Percentiles rank a stretch among this genome's conserved stretches.
phyloP scores from a whole-genome alignment of 2,329 filamentous ascomycete species.

The Curvularia hawaiiensis region DNA sequence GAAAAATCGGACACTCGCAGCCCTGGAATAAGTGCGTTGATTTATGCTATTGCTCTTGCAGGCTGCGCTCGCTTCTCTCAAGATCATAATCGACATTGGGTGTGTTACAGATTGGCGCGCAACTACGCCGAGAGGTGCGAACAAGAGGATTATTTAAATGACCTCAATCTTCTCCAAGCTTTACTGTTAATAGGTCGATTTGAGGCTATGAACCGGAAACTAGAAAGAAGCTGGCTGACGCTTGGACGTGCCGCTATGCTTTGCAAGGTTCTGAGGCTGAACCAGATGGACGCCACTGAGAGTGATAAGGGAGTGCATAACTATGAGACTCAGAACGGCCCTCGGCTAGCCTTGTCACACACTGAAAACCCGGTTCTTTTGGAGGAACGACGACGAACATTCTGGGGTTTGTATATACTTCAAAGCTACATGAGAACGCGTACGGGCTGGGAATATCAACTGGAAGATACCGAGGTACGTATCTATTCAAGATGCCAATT shows the following conservation, averaged over 20 bases:
- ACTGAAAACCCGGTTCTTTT: background rate
- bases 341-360: background rate
- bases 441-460: background rate
- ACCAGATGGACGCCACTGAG: background rate
- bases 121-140: background rate
- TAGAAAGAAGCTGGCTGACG: constrained; percentile 5
- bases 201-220: constrained; percentile 2
- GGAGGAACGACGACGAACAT: constrained; percentile 8
- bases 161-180: background rate
- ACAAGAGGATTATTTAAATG: background rate
- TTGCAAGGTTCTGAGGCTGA: constrained; percentile 1
- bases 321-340: background rate
- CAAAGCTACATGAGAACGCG: constrained; percentile 7
- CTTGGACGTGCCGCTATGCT: constrained; percentile 5
- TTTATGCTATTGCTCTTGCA: constrained; percentile 7
- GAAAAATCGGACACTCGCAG: background rate
- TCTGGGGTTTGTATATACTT: constrained; percentile 8
- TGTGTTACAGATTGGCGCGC: background rate
- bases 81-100: background rate
- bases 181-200: constrained; percentile 2
- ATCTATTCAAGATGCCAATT: background rate
- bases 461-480: background rate
- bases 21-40: background rate
- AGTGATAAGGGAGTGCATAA: background rate
- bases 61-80: background rate